Conservation (phyloP, 768 basidiomycete species). For the Xanthoconium stramineum region DNA sequence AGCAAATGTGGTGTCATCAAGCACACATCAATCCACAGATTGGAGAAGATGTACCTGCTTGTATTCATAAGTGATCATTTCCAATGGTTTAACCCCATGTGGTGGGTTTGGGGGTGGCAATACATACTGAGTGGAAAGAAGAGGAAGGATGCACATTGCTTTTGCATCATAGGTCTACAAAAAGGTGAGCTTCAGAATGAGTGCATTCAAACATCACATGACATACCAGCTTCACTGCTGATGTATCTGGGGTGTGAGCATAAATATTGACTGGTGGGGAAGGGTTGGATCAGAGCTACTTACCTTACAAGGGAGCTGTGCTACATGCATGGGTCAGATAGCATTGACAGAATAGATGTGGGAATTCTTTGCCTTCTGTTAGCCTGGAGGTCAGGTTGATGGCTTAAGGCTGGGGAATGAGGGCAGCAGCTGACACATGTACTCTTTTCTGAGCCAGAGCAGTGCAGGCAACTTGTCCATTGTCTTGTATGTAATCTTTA, state of each 20-base stretch:
- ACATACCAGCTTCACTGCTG: slow-evolving; percentile 79
- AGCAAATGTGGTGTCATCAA: too few species aligned
- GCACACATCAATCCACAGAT: too few species aligned
- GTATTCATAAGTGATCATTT: slow-evolving; percentile 77
- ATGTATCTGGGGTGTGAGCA: too few species aligned
- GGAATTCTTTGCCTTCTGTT: slow-evolving; percentile 83
- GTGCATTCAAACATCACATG: slow-evolving; percentile 59
- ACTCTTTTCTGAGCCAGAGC: too few species aligned
- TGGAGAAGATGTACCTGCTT: slow-evolving; percentile 54
- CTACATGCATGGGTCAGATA: slow-evolving; percentile 88
- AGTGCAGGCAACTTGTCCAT: slow-evolving; percentile 72
- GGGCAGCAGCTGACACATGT: too few species aligned
- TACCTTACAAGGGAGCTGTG: slow-evolving; percentile 63
- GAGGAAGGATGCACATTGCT: too few species aligned
- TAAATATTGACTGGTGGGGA: background rate
- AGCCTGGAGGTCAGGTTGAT: slow-evolving; percentile 42
- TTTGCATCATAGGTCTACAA: too few species aligned
- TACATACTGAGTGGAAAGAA: too few species aligned
- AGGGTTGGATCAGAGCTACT: too few species aligned
- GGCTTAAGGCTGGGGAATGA: too few species aligned
- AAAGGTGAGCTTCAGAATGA: slow-evolving; percentile 66
- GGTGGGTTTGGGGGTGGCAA: background rate
- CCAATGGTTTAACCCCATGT: background rate
- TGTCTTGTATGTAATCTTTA: slow-evolving; percentile 69
- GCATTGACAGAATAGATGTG: slow-evolving; percentile 90